phyloP scores from a whole-genome alignment of 257 asterid genomes.

The Fraxinus excelsior region DNA sequence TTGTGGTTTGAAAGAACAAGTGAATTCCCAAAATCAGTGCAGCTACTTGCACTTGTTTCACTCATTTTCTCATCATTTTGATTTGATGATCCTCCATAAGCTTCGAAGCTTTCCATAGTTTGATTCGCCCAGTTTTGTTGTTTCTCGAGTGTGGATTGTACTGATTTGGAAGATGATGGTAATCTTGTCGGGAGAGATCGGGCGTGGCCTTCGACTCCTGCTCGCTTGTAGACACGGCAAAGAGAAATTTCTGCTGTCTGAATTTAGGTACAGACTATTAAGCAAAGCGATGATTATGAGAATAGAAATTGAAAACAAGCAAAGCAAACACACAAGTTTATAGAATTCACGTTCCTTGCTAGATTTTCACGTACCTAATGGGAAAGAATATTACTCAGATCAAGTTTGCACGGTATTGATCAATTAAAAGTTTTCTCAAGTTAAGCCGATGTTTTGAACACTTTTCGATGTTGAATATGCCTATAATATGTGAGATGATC shows the following conservation, averaged over 20 bases:
- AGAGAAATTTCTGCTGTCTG: conserved; percentile 10
- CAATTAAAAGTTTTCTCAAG: too few species aligned
- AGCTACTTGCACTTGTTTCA: conserved; percentile 14
- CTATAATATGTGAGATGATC: too few species aligned
- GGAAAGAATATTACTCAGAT: too few species aligned
- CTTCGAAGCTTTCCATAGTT: neutral
- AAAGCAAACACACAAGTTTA: too few species aligned
- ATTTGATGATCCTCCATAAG: neutral
- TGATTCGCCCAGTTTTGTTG: neutral
- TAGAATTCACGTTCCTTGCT: too few species aligned
- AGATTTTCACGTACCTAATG: too few species aligned
- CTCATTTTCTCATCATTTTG: conserved; percentile 13
- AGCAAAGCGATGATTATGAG: neutral
- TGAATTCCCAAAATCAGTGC: neutral
- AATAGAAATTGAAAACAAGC: too few species aligned
- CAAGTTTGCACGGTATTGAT: too few species aligned
- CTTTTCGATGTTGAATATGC: too few species aligned
- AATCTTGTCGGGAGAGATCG: conserved; percentile 6
- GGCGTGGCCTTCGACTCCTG: conserved; percentile 13
- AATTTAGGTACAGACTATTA: too few species aligned
- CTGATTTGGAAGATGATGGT: neutral
- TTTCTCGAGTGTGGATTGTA: neutral
- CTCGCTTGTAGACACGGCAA: conserved; percentile 3
- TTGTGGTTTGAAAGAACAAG: neutral
- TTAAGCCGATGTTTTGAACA: too few species aligned